Evolutionary conservation across 306 rosid genomes (phyloP).

Genomic region (Lathyrus tuberosus): DNA sequence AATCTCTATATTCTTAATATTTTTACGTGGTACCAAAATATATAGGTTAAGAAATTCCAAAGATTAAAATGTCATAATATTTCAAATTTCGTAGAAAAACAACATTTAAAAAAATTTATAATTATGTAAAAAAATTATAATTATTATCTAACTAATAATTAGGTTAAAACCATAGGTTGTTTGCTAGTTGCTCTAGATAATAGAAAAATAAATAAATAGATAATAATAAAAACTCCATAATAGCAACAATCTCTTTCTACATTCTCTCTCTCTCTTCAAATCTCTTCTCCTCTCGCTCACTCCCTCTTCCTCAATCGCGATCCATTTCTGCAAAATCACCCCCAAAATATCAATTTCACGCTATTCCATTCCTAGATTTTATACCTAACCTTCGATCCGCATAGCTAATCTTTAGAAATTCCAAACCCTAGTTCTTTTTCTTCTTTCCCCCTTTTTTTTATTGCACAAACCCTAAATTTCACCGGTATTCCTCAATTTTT

Average conservation of each 20-base stretch:
- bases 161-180: neutral
- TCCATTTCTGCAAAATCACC: conserved; percentile 47
- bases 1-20: no score
- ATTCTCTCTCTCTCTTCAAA: conserved; percentile 44
- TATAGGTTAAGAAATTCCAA: no score
- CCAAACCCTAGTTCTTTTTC: conserved; percentile 56
- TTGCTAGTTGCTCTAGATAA: no score
- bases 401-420: conserved; percentile 22
- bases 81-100: no score
- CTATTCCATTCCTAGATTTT: conserved; percentile 24
- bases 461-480: conserved; percentile 47
- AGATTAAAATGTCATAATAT: no score
- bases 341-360: conserved; percentile 19
- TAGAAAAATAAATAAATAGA: neutral
- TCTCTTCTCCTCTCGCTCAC: conserved; percentile 28
- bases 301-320: conserved; percentile 39
- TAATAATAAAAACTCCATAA: neutral
- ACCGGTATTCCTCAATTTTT: conserved; percentile 28
- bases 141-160: neutral
- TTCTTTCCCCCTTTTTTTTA: neutral
- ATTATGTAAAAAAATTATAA: neutral
- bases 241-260: conserved; percentile 24
- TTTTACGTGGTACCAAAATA: no score
- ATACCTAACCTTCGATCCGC: conserved; percentile 53
- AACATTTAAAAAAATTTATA: no score